Evolutionary conservation across 2,329 filamentous ascomycete species (phyloP).

Genomic region (Tolypocladium amazonense): DNA sequence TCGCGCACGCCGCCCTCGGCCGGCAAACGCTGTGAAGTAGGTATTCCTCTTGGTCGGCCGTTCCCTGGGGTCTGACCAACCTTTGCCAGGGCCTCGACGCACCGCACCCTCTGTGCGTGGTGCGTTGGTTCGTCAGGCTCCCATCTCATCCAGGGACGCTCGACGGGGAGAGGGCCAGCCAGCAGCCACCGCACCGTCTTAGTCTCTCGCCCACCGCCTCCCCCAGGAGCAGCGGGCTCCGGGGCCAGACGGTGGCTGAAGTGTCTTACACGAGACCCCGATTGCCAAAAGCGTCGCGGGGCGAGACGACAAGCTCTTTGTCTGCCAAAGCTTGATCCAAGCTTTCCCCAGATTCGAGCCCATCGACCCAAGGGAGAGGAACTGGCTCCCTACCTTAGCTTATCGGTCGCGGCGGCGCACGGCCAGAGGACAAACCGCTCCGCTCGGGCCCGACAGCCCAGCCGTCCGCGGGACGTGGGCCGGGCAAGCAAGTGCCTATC

Average conservation of each 20-base stretch:
- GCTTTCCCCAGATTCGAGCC: not conserved
- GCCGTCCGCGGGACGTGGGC: not conserved
- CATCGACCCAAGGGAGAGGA: not conserved
- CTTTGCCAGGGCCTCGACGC: too few relatives aligned
- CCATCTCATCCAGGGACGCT: not conserved
- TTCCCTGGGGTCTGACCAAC: too few relatives aligned
- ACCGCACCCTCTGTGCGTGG: too few relatives aligned
- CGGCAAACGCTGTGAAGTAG: too few relatives aligned
- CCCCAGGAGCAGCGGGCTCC: not conserved
- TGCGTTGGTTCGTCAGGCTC: too few relatives aligned
- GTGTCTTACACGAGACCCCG: not conserved
- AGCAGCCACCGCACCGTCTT: not conserved
- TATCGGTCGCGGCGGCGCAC: not conserved
- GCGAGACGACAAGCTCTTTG: not conserved
- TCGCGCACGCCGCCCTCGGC: too few relatives aligned
- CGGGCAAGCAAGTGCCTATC: not conserved
- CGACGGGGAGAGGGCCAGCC: not conserved
- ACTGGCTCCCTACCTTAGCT: not conserved
- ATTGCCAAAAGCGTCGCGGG: not conserved
- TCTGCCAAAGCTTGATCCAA: not conserved
- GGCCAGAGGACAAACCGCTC: not conserved
- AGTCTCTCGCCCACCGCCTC: not conserved
- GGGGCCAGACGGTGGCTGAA: not conserved
- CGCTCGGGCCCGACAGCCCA: not conserved
- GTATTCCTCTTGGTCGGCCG: too few relatives aligned